phyloP scores from a whole-genome alignment of 768 basidiomycete species.

The Russula foetens region DNA sequence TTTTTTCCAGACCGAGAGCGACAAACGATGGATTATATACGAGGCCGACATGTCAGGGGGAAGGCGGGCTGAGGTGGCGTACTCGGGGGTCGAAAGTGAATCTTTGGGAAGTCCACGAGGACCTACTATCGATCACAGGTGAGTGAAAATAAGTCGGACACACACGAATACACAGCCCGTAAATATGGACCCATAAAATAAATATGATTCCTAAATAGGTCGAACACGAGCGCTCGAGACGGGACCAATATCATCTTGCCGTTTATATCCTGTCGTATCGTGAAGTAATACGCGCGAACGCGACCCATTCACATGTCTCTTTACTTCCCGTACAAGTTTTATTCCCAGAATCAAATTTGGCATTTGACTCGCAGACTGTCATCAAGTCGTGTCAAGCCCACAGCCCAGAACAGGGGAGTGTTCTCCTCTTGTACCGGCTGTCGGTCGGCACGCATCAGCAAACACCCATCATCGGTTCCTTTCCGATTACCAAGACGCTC shows the following conservation, averaged over 20 bases:
- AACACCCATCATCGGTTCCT: constrained; percentile 7
- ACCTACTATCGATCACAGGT: not conserved
- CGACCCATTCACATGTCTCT: not conserved
- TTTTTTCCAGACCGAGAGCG: not conserved
- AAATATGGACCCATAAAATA: constrained; percentile 6
- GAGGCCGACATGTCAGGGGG: not conserved
- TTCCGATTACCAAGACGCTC: not conserved
- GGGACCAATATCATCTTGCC: not conserved
- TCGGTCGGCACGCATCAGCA: too few relatives aligned
- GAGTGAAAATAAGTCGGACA: not conserved
- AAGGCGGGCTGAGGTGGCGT: not conserved
- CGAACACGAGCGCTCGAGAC: too few relatives aligned
- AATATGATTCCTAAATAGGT: not conserved
- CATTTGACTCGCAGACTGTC: constrained; percentile 13
- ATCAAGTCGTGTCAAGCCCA: constrained; percentile 2
- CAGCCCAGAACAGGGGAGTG: not conserved
- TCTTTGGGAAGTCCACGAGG: not conserved
- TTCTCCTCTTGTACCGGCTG: not conserved
- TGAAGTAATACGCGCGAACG: not conserved
- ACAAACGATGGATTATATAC: constrained; percentile 6
- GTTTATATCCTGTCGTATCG: not conserved
- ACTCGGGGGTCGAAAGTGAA: not conserved
- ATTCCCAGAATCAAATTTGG: not conserved
- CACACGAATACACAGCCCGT: not conserved
- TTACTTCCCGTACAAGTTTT: not conserved